Evolutionary conservation across 805 yeast genomes (phyloP).

Genomic region (Pichia cabralensis): DNA sequence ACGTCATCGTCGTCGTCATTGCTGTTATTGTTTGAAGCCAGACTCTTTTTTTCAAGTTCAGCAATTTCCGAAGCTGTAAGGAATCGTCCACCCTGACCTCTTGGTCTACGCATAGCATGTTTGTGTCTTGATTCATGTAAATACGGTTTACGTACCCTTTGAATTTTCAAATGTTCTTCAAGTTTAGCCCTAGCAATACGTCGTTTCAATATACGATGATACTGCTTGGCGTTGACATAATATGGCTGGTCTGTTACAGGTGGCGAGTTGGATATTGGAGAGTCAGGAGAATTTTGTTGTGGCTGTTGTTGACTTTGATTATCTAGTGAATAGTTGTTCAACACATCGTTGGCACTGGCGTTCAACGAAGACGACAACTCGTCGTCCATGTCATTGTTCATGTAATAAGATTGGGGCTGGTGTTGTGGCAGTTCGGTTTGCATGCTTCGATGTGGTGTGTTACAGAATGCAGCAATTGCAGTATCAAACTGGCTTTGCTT

Average conservation of each 20-base stretch:
- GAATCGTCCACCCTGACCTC: slow-evolving; percentile 98
- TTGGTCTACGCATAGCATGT: slow-evolving; percentile 98
- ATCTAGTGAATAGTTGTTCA: too few species aligned
- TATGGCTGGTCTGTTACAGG: slow-evolving; percentile 67
- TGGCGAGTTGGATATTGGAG: neutral
- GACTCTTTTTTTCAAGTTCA: slow-evolving; percentile 27
- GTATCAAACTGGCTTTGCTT: too few species aligned
- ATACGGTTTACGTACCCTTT: slow-evolving; percentile 87
- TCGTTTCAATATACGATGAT: slow-evolving; percentile 87
- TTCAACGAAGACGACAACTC: too few species aligned
- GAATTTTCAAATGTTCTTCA: slow-evolving; percentile 79
- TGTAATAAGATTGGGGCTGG: too few species aligned
- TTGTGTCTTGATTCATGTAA: slow-evolving; percentile 95
- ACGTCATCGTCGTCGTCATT: too few species aligned
- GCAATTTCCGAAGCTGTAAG: slow-evolving; percentile 90
- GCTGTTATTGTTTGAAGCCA: too few species aligned
- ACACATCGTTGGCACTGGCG: too few species aligned
- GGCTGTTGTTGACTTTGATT: neutral
- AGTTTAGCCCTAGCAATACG: slow-evolving; percentile 88
- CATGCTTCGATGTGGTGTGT: too few species aligned
- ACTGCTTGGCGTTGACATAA: slow-evolving; percentile 96
- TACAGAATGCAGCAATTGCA: too few species aligned
- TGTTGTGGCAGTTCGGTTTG: too few species aligned
- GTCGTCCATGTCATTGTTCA: too few species aligned
- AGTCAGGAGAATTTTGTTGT: neutral